A percentile compares a stretch with the other conserved stretches of the same genome.
phyloP scores from a whole-genome alignment of 257 asterid genomes.

The Petunia secreta region DNA sequence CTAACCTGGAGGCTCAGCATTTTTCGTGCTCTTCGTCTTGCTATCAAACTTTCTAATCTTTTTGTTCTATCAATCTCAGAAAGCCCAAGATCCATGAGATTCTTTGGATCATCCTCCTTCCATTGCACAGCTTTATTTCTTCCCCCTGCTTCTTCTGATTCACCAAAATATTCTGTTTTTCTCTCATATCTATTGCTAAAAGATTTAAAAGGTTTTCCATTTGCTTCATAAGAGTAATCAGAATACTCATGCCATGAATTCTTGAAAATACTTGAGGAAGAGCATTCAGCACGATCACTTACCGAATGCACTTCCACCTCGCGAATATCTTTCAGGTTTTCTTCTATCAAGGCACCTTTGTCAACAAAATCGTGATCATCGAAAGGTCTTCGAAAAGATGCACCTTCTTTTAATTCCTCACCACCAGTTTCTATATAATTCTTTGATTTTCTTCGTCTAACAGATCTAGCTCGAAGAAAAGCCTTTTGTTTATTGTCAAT shows the following conservation, averaged over 20 bases:
- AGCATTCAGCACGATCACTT: constrained; percentile 20
- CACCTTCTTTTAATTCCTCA: constrained; percentile 44
- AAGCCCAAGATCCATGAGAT: constrained; percentile 58
- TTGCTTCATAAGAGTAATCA: constrained; percentile 10
- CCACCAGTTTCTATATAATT: constrained; percentile 34
- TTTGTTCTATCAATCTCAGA: constrained; percentile 70
- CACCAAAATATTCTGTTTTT: constrained; percentile 34
- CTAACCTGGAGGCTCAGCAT: constrained; percentile 50
- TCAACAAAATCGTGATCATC: constrained; percentile 40
- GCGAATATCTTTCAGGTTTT: constrained; percentile 56
- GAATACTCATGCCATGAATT: constrained; percentile 18
- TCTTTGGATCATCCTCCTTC: constrained; percentile 52
- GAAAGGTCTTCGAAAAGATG: constrained; percentile 36
- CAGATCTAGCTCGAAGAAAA: constrained; percentile 60
- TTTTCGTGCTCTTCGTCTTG: constrained; percentile 74
- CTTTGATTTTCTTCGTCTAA: constrained; percentile 59
- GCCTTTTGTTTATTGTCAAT: constrained; percentile 33
- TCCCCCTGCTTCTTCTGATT: constrained; percentile 34
- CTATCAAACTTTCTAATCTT: constrained; percentile 90
- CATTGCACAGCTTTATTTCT: constrained; percentile 42
- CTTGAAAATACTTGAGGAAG: constrained; percentile 22
- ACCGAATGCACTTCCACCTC: constrained; percentile 47
- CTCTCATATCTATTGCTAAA: constrained; percentile 20
- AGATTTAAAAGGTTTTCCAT: constrained; percentile 11
- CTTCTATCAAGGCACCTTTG: constrained; percentile 48